Conservation (phyloP, 331 rosid species). For the Stylosanthes scabra region DNA sequence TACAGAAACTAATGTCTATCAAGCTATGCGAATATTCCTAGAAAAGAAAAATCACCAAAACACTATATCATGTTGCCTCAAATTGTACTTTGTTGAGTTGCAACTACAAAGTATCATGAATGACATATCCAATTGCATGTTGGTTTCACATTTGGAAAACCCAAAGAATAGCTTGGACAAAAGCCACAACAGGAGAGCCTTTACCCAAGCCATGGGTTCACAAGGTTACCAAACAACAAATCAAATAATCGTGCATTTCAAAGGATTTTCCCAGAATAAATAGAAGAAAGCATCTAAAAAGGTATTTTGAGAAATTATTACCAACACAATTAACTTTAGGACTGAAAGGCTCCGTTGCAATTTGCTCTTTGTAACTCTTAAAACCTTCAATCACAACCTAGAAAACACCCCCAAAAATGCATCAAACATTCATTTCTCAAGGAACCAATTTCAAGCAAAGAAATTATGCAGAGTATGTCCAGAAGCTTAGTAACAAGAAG, state of each 20-base stretch:
- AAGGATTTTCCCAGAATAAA: constrained; percentile 30
- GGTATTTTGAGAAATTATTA: constrained; percentile 44
- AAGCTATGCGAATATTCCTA: not conserved
- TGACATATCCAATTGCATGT: not conserved
- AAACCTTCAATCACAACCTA: constrained; percentile 91
- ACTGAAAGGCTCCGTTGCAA: constrained; percentile 95
- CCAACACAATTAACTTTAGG: constrained; percentile 93
- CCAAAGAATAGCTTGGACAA: not conserved
- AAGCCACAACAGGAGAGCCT: not conserved
- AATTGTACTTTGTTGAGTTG: not conserved
- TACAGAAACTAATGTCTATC: not conserved
- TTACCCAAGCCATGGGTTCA: too few species aligned
- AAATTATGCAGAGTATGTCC: not conserved
- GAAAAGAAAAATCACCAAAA: constrained; percentile 10
- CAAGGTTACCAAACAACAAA: not conserved
- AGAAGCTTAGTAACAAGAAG: not conserved
- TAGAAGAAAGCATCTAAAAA: constrained; percentile 35
- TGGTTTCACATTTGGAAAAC: not conserved
- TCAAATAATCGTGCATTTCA: not conserved
- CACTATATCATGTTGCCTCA: not conserved
- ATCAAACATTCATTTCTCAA: constrained; percentile 17
- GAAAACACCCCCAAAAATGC: not conserved
- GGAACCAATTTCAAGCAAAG: constrained; percentile 4
- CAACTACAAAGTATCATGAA: not conserved
- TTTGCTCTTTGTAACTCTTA: constrained; percentile 89